A percentile compares a stretch with the other conserved stretches of the same genome.
Conservation (phyloP, 495 filamentous ascomycete genomes). For the Poronia punctata region DNA sequence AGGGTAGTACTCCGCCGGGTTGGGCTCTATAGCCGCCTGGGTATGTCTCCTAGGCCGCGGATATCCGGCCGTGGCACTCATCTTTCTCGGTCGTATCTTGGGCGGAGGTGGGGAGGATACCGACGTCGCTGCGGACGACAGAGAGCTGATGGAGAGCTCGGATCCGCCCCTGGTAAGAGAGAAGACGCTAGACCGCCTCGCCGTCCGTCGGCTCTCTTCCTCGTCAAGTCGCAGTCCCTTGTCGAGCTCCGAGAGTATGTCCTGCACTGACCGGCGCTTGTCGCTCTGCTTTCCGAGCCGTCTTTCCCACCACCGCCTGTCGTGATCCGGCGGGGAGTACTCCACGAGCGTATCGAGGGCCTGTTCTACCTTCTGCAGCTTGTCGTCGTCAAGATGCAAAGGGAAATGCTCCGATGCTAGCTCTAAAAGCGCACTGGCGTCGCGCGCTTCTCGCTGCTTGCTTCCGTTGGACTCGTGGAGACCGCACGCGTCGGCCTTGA, state of each 20-base stretch:
- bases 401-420: conserved; percentile 11
- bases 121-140: conserved; percentile 4
- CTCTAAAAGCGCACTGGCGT: conserved; percentile 8
- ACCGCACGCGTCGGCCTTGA: conserved; percentile 12
- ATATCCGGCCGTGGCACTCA: conserved; percentile 6
- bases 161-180: conserved; percentile 7
- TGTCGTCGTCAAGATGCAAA: conserved; percentile 6
- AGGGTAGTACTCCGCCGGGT: not conserved
- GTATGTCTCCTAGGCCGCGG: conserved; percentile 9
- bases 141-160: conserved; percentile 1
- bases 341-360: conserved; percentile 10
- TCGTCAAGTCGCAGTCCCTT: conserved; percentile 10
- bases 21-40: not conserved
- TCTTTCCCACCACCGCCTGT: conserved; percentile 7
- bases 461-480: conserved; percentile 8
- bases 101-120: conserved; percentile 1
- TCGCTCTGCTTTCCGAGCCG: conserved; percentile 12
- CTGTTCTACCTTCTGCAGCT: conserved; percentile 7
- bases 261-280: conserved; percentile 11
- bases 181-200: conserved; percentile 9
- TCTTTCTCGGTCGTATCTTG: conserved; percentile 10
- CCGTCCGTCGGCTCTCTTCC: conserved; percentile 4
- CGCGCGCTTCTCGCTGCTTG: conserved; percentile 4
- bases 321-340: conserved; percentile 6
- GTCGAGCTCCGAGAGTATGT: conserved; percentile 12